Conservation (phyloP, 768 basidiomycete genomes). For the Mycena amicta region DNA sequence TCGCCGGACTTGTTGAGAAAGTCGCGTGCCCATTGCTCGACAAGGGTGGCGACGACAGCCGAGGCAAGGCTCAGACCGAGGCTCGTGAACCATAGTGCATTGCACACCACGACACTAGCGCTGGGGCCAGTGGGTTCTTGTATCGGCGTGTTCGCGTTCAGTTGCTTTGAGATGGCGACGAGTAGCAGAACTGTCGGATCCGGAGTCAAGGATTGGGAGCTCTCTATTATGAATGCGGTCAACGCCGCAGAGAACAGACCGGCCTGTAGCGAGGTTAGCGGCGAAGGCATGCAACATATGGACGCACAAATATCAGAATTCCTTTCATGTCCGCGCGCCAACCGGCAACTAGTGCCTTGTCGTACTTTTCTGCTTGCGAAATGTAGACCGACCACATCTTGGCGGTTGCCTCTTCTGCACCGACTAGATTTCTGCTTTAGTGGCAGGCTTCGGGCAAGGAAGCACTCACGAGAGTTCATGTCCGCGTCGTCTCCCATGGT, state of each 20-base stretch:
- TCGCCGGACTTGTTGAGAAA: slow-evolving; percentile 5
- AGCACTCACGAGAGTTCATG: not conserved
- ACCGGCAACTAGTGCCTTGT: slow-evolving; percentile 11
- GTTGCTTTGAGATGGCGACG: too few relatives aligned
- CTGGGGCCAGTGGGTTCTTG: not conserved
- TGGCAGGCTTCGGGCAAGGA: not conserved
- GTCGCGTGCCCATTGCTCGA: too few relatives aligned
- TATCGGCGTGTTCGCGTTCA: not conserved
- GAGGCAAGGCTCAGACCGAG: slow-evolving; percentile 7
- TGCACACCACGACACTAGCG: slow-evolving; percentile 2
- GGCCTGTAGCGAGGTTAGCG: slow-evolving; percentile 7
- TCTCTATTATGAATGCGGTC: slow-evolving; percentile 25
- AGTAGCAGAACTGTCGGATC: slow-evolving; percentile 10
- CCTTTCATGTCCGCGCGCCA: slow-evolving; percentile 17
- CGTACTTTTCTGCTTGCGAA: slow-evolving; percentile 12
- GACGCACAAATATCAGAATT: slow-evolving; percentile 16
- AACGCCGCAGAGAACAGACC: slow-evolving; percentile 25
- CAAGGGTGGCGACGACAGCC: slow-evolving; percentile 8
- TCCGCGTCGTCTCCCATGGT: not conserved
- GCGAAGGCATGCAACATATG: not conserved
- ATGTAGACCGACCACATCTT: slow-evolving; percentile 15
- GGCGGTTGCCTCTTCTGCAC: slow-evolving; percentile 7
- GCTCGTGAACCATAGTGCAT: slow-evolving; percentile 8
- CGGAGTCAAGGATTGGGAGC: slow-evolving; percentile 18
- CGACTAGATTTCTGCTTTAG: slow-evolving; percentile 1